Evolutionary conservation across 495 filamentous ascomycete genomes (phyloP), one percentile per base, ranked within the genome.

Genomic region (Trichoderma reesei): DNA sequence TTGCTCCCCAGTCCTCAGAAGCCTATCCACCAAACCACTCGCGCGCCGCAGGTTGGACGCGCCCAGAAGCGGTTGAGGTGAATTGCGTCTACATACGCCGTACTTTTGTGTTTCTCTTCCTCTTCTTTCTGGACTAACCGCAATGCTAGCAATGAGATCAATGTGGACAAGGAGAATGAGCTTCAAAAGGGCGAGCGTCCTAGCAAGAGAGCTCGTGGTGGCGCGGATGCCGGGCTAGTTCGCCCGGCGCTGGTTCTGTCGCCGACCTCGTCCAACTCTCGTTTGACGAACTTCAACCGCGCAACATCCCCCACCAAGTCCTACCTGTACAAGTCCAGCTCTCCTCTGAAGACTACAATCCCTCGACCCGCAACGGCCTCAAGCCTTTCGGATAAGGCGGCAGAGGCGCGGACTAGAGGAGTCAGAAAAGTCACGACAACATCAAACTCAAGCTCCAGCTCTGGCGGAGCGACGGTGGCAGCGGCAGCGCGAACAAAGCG

Each of bases 131-230:
- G 20, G 18, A 48, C 61, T 65, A 63, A 62, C 42, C 38, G 16
- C 20, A 14, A 14, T 48, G 20, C 44, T 65, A 93, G 89, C 67
- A 79, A 85, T 65, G 84, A 88, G 65, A 86, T 87, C 9, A 76
- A 81, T 7, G 81, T 78, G n/a, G 86, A 92, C 73, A 92, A 95
- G 71, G 90, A 96, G 71, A 95, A 95, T 68, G 85, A 83, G 20
- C 63, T 70, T 20, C 69, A 71, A 33, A 82, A 85, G 62, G 83
- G 87, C 14, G 74, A 79, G n/a, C 74, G 71, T 60, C 73, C 74
- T 31, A 76, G 79, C 69, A 82, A 82, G 69, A 74, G 71, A 44
- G 51, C 66, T n/a, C 73, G 74, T 18, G 71, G 74, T 18, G 71
- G 63, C 38, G 61, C 67, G 3, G 65, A 70, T 3, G 62, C 69